Conservation (phyloP, 805 yeast species). For the Candida tibetensis region DNA sequence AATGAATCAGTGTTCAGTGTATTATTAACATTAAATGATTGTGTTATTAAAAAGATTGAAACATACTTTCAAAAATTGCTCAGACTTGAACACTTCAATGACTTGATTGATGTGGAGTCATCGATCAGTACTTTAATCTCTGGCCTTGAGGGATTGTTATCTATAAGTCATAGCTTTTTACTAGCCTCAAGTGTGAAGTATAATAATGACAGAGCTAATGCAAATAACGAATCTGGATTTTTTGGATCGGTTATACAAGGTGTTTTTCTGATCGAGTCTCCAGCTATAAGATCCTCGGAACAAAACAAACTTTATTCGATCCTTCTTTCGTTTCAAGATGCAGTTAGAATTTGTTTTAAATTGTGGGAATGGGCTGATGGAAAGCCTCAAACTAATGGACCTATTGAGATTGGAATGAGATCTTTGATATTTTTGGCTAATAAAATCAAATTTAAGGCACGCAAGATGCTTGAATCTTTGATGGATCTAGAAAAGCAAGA, state of each 20-base stretch:
- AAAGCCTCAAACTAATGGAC: conserved; percentile 15
- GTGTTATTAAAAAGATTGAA: conserved; percentile 42
- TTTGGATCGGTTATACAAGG: conserved; percentile 72
- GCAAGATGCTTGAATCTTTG: conserved; percentile 60
- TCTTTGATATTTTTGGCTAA: conserved; percentile 44
- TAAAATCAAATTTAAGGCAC: conserved; percentile 66
- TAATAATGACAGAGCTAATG: conserved; percentile 13
- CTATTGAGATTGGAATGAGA: conserved; percentile 16
- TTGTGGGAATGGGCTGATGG: conserved; percentile 74
- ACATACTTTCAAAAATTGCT: conserved; percentile 27
- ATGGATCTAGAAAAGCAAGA: conserved; percentile 71
- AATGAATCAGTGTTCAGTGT: conserved; percentile 54
- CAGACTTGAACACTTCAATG: conserved; percentile 12
- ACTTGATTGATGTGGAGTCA: conserved; percentile 36
- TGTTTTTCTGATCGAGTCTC: conserved; percentile 71
- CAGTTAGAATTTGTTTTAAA: conserved; percentile 51
- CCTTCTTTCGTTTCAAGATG: conserved; percentile 61
- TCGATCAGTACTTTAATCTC: conserved; percentile 46
- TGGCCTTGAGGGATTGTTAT: conserved; percentile 67
- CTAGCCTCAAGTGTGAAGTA: conserved; percentile 27
- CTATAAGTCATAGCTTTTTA: conserved; percentile 55
- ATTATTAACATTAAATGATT: conserved; percentile 51
- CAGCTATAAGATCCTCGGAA: conserved; percentile 47
- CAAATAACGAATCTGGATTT: conserved; percentile 46
- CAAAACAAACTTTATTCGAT: conserved; percentile 55